phyloP scores from a whole-genome alignment of 2,329 filamentous ascomycete species.

The Colletotrichum sp. region DNA sequence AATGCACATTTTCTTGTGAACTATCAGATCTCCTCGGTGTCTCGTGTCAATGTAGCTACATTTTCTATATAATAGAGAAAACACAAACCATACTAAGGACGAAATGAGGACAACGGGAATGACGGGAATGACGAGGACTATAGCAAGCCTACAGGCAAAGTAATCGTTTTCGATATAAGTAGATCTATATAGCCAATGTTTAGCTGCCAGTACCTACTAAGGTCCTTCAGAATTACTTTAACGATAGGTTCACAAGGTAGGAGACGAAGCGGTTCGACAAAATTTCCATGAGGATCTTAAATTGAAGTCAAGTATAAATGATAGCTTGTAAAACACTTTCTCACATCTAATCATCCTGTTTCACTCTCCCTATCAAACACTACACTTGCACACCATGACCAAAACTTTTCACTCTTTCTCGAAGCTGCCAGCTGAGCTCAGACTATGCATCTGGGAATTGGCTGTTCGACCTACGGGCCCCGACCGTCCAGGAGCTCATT shows the following conservation, averaged over 20 bases:
- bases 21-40: rapidly evolving
- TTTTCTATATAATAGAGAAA: not conserved
- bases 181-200: not conserved
- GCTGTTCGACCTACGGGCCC: not conserved
- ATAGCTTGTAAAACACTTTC: not conserved
- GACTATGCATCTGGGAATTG: not conserved
- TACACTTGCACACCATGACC: not conserved
- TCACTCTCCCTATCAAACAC: not conserved
- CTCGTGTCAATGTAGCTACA: not conserved
- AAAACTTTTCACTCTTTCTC: not conserved
- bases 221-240: rapidly evolving
- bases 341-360: not conserved
- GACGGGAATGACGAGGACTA: too few relatives aligned
- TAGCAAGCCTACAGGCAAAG: too few relatives aligned
- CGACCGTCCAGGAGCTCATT: not conserved
- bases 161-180: rapidly evolving
- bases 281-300: not conserved
- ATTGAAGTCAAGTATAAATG: not conserved
- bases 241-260: not conserved
- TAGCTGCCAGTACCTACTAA: rapidly evolving
- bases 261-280: not conserved
- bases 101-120: too few relatives aligned
- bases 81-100: too few relatives aligned
- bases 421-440: not conserved
- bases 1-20: not conserved